Conservation (phyloP, 176 grass and related monocot species). For the Eremochloa ophiuroides region DNA sequence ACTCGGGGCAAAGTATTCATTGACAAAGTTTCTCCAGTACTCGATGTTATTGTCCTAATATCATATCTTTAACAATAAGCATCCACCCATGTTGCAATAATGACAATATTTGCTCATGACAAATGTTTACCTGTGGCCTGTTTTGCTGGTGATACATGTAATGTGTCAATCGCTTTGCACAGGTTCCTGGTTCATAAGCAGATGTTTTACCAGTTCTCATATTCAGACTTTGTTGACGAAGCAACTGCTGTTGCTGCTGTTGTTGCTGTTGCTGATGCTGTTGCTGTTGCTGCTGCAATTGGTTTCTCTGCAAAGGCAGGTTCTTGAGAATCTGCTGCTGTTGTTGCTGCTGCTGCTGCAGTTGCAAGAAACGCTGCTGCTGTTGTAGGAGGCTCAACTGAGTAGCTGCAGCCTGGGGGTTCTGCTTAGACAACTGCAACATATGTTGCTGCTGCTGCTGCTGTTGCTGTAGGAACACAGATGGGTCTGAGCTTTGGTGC, state of each 20-base stretch:
- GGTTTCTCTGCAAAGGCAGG: conserved; percentile 63
- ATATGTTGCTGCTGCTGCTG: conserved; percentile 55
- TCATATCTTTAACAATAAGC: background rate
- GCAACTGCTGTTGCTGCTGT: conserved; percentile 55
- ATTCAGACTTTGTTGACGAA: conserved; percentile 63
- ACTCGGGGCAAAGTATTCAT: conserved; percentile 88
- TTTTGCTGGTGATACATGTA: conserved; percentile 99
- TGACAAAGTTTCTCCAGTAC: conserved; percentile 96
- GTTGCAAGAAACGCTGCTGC: conserved; percentile 67
- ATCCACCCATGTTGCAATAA: background rate
- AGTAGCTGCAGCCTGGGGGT: conserved; percentile 64
- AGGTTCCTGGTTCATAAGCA: conserved; percentile 87
- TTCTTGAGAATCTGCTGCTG: conserved; percentile 67
- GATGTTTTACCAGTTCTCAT: conserved; percentile 44
- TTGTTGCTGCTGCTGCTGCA: conserved; percentile 76
- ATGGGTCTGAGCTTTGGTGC: conserved; percentile 49
- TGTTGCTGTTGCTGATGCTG: conserved; percentile 51
- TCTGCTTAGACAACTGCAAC: conserved; percentile 70
- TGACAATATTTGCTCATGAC: background rate
- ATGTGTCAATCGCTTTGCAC: conserved; percentile 85
- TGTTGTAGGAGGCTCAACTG: conserved; percentile 70
- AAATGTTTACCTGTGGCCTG: conserved; percentile 69
- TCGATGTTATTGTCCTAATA: conserved; percentile 96
- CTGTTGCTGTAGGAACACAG: conserved; percentile 42
- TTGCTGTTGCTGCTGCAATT: conserved; percentile 50